Evolutionary conservation across 257 asterid genomes (phyloP), one percentile per base, ranked within the genome.

Genomic region (Vinca minor): DNA sequence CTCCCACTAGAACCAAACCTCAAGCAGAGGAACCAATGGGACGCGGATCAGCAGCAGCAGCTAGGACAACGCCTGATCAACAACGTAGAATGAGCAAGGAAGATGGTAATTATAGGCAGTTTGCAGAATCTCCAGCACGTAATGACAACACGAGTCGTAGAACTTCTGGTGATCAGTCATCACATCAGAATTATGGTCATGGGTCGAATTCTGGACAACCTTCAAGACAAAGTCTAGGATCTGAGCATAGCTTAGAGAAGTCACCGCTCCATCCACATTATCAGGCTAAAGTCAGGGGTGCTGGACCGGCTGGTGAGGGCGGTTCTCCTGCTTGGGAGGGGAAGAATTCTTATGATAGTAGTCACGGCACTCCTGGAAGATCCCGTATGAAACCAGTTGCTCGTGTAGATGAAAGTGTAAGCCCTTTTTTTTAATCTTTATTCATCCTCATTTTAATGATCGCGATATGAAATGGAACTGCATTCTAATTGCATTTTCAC

Each of bases 261-360:
- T 87, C 95, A 1, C 96, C 96, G 0, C 77, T 82, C 57, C 92
- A 86, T 70, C 91, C 91, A 1, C 83, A 75, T 64, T 50, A 81
- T 36, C 87, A 78, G 71, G 83, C 75, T 3, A 87, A 76, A 73
- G 69, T 66, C 14, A 25, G 15, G 23, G 93, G 82, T 17, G 64
- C 80, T 41, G 82, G 78, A n/a, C n/a, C n/a, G n/a, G n/a, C n/a
- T 34, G 38, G 38, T 34, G 38, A 7, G 1, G 64, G 73, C 25
- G 84, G 81, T n/a, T 83, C 94, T 28, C 92, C 90, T 46, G 82
- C 81, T 39, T 69, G 78, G 81, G 95, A 87, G 41, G 85, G 86
- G 20, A 84, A 71, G 81, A 87, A 53, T 71, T 69, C 72, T 0
- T 66, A 75, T 49, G 91, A 86, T 26, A 79, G 79, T 17, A 79